Base-by-base conservation (phyloP, 2,329 filamentous ascomycete species). In the Paramyrothecium roridum region DNA sequence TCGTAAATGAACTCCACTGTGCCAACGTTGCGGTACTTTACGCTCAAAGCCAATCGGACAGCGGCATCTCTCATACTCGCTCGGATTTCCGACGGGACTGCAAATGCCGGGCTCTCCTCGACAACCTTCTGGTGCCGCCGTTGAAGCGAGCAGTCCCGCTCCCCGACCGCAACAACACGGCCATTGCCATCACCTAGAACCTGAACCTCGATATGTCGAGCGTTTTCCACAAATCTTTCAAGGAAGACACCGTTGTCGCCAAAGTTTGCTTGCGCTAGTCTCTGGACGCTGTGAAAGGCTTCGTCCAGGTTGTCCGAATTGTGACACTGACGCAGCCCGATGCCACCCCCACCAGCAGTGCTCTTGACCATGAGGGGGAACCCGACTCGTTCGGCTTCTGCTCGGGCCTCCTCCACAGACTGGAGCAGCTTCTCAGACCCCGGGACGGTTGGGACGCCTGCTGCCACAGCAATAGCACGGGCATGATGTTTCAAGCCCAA, bases 91-190 rank as follows among this genome's bases (percentile, higher is more conserved):
- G 57, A 53, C 0, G 65, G 65, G 1, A 78, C 61, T 50, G 73
- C 70, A 0, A 63, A 53, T 7, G 70, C 73, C 0, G 76, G 76
- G 2, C 71, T 72, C 63, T 80, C 77, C 56, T 82, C 80, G 1
- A 82, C 67, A 2, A 82, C 71, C 56, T 82, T 82, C 55, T 82
- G 79, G 56, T 82, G 74, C 1, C 79, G 68, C 7, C 80, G 63
- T 51, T 82, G 79, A 2, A 82, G 61, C 4, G 78, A 80, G 56
- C 80, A 82, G 40, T 82, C 80, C 10, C 80, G 67, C 51, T 82
- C 79, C 4, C 76, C 73, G 1, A 74, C 62, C 16, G 71, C 66
- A 16, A 75, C 60, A 0, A 76, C 73, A 3, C 66, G 63, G 0
- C 77, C 78, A 2, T 62, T 53, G 3, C 76, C 71, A 58, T 81